Percentiles rank a stretch among this genome's conserved stretches.
Conservation (phyloP, 2,329 filamentous ascomycete genomes). For the Colletotrichum coccodes region DNA sequence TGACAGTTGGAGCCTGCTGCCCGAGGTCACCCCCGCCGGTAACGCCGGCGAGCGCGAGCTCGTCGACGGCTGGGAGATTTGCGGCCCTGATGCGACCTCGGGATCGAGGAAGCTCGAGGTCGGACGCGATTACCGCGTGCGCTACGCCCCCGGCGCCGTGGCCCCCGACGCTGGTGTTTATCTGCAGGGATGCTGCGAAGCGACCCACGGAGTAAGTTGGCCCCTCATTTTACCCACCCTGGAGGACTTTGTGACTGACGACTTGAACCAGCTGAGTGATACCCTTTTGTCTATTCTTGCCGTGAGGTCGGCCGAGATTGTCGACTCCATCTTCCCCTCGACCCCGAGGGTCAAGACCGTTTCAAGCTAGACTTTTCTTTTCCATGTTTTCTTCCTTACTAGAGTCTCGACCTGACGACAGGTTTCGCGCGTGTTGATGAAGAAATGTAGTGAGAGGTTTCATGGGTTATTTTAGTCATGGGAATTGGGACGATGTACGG, state of each 20-base stretch:
- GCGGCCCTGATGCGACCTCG: slow-evolving; percentile 21
- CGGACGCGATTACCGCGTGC: slow-evolving; percentile 80
- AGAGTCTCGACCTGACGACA: not conserved
- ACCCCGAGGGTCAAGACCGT: slow-evolving; percentile 21
- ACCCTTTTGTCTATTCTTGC: slow-evolving; percentile 83
- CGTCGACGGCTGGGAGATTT: slow-evolving; percentile 51
- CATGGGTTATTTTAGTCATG: not conserved
- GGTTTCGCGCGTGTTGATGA: not conserved
- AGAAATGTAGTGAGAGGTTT: not conserved
- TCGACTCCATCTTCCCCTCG: slow-evolving; percentile 73
- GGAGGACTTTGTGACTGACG: slow-evolving; percentile 34
- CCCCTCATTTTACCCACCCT: not conserved
- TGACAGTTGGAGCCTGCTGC: slow-evolving; percentile 73
- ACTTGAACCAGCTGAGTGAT: slow-evolving; percentile 72
- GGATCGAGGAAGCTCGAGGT: slow-evolving; percentile 69
- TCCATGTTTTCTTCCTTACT: not conserved
- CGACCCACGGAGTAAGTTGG: slow-evolving; percentile 84
- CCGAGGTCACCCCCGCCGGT: slow-evolving; percentile 46
- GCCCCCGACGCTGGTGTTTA: slow-evolving; percentile 82
- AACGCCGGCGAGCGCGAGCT: slow-evolving; percentile 18
- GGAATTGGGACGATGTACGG: slow-evolving; percentile 6
- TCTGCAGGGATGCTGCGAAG: slow-evolving; percentile 94
- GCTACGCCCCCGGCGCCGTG: slow-evolving; percentile 76
- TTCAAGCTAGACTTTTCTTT: slow-evolving; percentile 19
- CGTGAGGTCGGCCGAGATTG: slow-evolving; percentile 80